Conservation (phyloP, 495 filamentous ascomycete species). For the Aspergillus sparsus region DNA sequence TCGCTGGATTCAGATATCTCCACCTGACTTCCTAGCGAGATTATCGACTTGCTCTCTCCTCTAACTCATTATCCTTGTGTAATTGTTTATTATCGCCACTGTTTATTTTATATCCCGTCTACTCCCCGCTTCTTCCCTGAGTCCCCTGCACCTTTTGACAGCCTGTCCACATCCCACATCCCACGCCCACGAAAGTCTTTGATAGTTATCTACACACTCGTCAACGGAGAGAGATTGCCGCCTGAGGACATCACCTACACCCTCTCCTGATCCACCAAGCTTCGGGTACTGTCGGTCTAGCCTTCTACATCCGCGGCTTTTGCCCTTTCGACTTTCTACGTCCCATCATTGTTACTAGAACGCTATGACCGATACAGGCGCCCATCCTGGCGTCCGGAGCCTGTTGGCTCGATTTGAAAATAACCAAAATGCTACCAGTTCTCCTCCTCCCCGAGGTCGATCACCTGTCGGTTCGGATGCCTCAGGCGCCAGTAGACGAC, state of each 20-base stretch:
- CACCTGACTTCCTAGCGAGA: constrained; percentile 4
- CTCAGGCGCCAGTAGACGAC: constrained; percentile 50
- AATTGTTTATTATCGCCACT: constrained; percentile 17
- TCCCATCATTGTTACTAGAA: neutral
- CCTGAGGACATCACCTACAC: neutral
- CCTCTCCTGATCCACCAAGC: constrained; percentile 3
- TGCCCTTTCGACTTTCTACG: constrained; percentile 5
- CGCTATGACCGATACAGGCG: constrained; percentile 51
- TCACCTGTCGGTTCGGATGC: constrained; percentile 60
- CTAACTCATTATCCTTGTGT: constrained; percentile 1
- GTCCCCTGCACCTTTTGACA: constrained; percentile 7
- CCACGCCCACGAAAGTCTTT: neutral
- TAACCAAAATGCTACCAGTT: constrained; percentile 51
- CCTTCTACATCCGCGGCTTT: constrained; percentile 2
- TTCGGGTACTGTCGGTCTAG: constrained; percentile 7
- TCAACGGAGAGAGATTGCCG: neutral
- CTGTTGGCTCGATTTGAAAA: constrained; percentile 89
- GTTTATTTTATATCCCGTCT: constrained; percentile 12
- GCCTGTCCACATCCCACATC: constrained; percentile 1
- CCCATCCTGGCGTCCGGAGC: constrained; percentile 62
- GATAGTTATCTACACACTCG: neutral
- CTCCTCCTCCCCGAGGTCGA: constrained; percentile 71
- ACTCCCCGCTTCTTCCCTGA: constrained; percentile 13
- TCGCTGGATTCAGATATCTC: constrained; percentile 9
- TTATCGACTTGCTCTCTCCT: constrained; percentile 12